Base-by-base conservation (phyloP, 1,284 basidiomycete genomes). In the Veloboletus limbatus region DNA sequence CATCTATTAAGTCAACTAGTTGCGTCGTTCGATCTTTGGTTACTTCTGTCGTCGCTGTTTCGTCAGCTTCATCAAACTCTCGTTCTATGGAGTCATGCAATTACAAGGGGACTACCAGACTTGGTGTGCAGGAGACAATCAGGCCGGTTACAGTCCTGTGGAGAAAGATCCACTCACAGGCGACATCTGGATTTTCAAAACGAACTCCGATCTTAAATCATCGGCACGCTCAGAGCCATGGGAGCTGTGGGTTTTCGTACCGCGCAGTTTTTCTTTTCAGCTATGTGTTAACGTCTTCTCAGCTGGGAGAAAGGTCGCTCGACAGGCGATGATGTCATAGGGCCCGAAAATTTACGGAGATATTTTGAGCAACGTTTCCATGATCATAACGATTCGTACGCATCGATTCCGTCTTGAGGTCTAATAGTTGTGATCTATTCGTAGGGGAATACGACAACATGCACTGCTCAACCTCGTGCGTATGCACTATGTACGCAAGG, bases 321-420 rank as follows among this genome's bases (percentile, higher is more conserved):
- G 10, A 76, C 77, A 6, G 85, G 85, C 0, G 86, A 91, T 60
- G 81, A 80, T 48, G 79, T 78, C 34, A 56, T 76, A 9, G 85
- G 86, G 0, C 73, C 78, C 4, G 88, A 90, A 54, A 82, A 79
- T 53, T 63, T 91, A 32, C 76, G 87, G 31, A 69, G 78, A 40
- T 91, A 87, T 62, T 91, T 91, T 53, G 88, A 91, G 58, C 88
- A 91, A 53, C 82, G 79, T 55, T 91, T 91, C 57, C 83, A 88
- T 54, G 81, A 85, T 42, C 75, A 72, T 17, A 83, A 79, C 51
- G 88, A 91, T 62, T 89, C 87, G 85, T 88, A 52, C 55, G 87
- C 69, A 18, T 33, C 28, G 11, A 30, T 33, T 36, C 40, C 14
- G 32, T 26, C 3, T 25, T 6, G 14, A 25, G 8, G 24, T 32